A percentile compares a stretch with the other conserved stretches of the same genome.
Evolutionary conservation across 1,139 yeast species (phyloP).

Genomic region (Pichia terricola): DNA sequence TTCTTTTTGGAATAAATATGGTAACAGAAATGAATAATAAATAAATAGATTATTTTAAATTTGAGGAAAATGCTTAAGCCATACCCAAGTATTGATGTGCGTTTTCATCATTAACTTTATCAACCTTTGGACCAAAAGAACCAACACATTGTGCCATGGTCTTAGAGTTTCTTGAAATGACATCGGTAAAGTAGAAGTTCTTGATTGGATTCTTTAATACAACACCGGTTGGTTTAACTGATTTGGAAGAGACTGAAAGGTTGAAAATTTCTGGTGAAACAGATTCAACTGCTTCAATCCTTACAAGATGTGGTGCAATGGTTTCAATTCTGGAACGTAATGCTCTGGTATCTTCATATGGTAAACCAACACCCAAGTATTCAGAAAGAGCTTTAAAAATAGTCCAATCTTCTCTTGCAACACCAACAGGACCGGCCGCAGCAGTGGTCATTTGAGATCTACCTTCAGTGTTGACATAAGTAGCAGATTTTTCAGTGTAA

Average conservation of each 20-base stretch:
- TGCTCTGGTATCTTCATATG: conserved; percentile 67
- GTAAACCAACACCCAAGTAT: conserved; percentile 61
- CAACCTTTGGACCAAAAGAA: conserved; percentile 57
- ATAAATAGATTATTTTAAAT: neutral
- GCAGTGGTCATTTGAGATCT: conserved; percentile 82
- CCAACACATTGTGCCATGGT: conserved; percentile 82
- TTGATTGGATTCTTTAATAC: conserved; percentile 58
- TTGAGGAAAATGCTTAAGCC: conserved; percentile 12
- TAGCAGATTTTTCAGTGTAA: conserved; percentile 79
- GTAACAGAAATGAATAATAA: conserved; percentile 13
- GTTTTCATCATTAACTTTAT: conserved; percentile 44
- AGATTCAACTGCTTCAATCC: conserved; percentile 70
- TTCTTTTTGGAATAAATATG: conserved; percentile 3
- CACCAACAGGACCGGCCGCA: conserved; percentile 85
- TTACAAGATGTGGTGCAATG: conserved; percentile 72
- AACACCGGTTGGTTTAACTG: conserved; percentile 36
- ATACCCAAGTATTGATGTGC: conserved; percentile 25
- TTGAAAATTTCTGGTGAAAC: conserved; percentile 48
- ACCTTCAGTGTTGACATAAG: conserved; percentile 89
- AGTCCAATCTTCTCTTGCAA: conserved; percentile 91
- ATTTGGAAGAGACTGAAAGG: conserved; percentile 42
- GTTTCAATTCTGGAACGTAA: conserved; percentile 65
- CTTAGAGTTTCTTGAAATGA: conserved; percentile 78
- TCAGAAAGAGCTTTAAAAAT: conserved; percentile 77
- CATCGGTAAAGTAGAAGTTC: conserved; percentile 84